Evolutionary conservation across 495 filamentous ascomycete species (phyloP).

Genomic region (Cladorrhinum samala): DNA sequence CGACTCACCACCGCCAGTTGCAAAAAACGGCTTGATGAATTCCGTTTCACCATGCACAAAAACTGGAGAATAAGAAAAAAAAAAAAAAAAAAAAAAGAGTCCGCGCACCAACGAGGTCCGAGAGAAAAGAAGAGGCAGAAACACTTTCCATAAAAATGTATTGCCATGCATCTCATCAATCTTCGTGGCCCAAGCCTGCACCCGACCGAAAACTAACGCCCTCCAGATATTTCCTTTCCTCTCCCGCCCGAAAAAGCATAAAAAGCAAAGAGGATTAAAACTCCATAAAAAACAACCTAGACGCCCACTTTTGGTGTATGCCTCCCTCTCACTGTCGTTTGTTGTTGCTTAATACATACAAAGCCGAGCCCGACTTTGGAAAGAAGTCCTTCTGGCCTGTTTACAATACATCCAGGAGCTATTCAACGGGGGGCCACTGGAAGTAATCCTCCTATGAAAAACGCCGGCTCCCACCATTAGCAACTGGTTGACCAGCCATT

Average conservation of each 20-base stretch:
- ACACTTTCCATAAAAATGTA: neutral
- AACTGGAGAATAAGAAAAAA: neutral
- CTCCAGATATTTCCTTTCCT: neutral
- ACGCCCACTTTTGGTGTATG: slow-evolving; percentile 26
- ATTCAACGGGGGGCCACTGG: no score
- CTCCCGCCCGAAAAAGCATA: neutral
- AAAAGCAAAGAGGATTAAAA: slow-evolving; percentile 10
- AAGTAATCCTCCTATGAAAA: slow-evolving; percentile 43
- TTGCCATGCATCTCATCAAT: no score
- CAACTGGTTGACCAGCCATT: slow-evolving; percentile 49
- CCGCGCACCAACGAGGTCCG: neutral
- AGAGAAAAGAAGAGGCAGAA: neutral
- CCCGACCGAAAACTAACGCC: no score
- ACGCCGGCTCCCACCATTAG: slow-evolving; percentile 46
- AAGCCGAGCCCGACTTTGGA: neutral
- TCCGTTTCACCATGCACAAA: no score
- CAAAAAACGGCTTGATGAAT: no score
- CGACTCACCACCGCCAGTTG: no score
- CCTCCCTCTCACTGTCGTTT: slow-evolving; percentile 1
- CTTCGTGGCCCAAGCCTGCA: no score
- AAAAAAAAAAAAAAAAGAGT: neutral
- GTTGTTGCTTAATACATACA: slow-evolving; percentile 22
- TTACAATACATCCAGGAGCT: slow-evolving; percentile 1
- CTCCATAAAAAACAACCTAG: slow-evolving; percentile 2
- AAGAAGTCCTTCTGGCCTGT: neutral